phyloP scores from a whole-genome alignment of 305 asterid genomes.

The Fraxinus floribunda region DNA sequence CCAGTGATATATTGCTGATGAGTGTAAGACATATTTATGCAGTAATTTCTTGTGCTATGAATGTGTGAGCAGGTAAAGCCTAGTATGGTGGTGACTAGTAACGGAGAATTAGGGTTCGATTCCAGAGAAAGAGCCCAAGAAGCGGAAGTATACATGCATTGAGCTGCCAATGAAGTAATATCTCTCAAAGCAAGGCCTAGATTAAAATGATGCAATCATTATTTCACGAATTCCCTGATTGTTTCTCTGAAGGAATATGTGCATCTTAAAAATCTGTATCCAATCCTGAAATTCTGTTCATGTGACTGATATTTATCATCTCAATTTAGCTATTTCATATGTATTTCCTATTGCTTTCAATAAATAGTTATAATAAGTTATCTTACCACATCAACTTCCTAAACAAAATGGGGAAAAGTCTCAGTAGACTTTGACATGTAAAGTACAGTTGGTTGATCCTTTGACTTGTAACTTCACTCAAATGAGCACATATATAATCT shows the following conservation, averaged over 20 bases:
- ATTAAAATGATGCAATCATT: neutral
- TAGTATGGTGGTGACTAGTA: neutral
- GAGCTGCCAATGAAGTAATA: neutral
- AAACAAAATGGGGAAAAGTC: neutral
- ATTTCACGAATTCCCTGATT: neutral
- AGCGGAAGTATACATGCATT: neutral
- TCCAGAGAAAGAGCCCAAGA: neutral
- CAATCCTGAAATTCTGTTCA: neutral
- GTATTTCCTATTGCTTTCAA: neutral
- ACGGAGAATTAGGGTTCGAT: neutral
- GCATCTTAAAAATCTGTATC: neutral
- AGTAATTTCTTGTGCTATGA: neutral
- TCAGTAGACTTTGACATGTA: neutral
- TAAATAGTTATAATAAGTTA: neutral
- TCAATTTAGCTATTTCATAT: neutral
- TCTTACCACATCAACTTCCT: neutral
- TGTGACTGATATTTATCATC: neutral
- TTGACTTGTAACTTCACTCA: neutral
- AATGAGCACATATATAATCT: neutral
- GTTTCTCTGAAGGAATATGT: neutral
- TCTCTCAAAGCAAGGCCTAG: neutral
- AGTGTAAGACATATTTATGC: neutral
- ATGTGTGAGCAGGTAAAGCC: neutral
- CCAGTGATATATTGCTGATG: neutral
- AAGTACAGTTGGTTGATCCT: neutral